Conservation (phyloP, 441 rosid species). For the Viola pubescens region DNA sequence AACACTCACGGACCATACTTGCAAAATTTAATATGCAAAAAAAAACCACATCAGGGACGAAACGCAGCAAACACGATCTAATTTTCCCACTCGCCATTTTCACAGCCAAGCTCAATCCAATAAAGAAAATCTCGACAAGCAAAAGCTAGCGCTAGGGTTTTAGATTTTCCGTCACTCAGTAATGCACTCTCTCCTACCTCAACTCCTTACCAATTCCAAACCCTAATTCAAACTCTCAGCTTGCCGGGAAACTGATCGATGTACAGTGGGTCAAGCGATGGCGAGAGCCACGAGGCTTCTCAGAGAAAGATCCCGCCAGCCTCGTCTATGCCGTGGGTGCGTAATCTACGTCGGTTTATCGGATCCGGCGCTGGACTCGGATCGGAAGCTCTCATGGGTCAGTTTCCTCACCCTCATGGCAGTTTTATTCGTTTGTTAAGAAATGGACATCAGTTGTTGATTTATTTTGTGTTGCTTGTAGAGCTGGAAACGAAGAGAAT, state of each 20-base stretch:
- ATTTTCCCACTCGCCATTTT: too few relatives aligned
- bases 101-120: too few relatives aligned
- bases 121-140: too few relatives aligned
- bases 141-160: too few relatives aligned
- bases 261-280: constrained; percentile 96
- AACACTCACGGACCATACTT: too few relatives aligned
- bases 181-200: constrained; percentile 1
- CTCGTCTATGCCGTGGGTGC: constrained; percentile 91
- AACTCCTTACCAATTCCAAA: constrained; percentile 2
- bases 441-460: neutral
- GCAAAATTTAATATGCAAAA: too few relatives aligned
- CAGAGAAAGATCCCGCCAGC: constrained; percentile 93
- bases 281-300: constrained; percentile 75
- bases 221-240: constrained; percentile 8
- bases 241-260: constrained; percentile 24
- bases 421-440: neutral
- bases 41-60: too few relatives aligned
- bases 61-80: too few relatives aligned
- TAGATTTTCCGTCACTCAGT: too few relatives aligned
- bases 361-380: constrained; percentile 97
- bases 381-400: constrained; percentile 98
- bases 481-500: constrained; percentile 98
- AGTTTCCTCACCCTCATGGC: constrained; percentile 10
- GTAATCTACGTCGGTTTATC: constrained; percentile 79
- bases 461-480: constrained; percentile 20